Evolutionary conservation across 192 early-diverging fungal genomes (phyloP), one percentile per base, ranked within the genome.

Genomic region (Coemansia sp.): DNA sequence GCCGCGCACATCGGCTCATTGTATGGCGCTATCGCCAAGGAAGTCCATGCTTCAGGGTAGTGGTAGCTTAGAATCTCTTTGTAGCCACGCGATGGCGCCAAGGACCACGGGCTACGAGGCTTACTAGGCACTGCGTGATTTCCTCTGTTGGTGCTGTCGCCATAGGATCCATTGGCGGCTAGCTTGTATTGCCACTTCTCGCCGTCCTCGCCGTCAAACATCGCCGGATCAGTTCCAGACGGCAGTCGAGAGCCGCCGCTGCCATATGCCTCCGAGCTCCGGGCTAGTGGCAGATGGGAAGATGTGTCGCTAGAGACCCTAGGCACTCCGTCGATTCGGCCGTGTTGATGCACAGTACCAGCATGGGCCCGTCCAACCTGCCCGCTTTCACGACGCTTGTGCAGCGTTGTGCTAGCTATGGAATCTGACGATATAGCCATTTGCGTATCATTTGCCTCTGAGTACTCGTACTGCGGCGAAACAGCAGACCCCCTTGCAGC

Each of bases 11-110:
- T 28, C 1, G 70, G 75, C 37, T 64, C 55, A 20, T 34, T 36
- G 16, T 71, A 42, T 6, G 80, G 80, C 2, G 65, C 61, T 5
- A 72, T 69, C 1, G 80, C 71, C 34, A 83, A 47, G 16, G 68
- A 59, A 21, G 36, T 68, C 71, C 68, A 74, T 39, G 72, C 67
- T 0, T 57, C 53, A 0, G 64, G 53, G 3, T 61, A 61, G 26
- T 52, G n/a, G 42, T 56, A 60, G 56, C 58, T 64, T 5, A 82
- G 67, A 35, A 68, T 70, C 58, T 65, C 52, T 48, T 70, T 73
- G 42, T 65, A 53, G 9, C 41, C 39, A 7, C 50, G 34, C 25
- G 34, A 9, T 7, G 65, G 70, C 41, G 41, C 37, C 13, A 66
- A 72, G 1, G 65, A 42, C 75, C 75, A 77, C 36, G 75, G 75